phyloP scores from a whole-genome alignment of 2,329 filamentous ascomycete genomes.

The Cladobotryum mycophilum region DNA sequence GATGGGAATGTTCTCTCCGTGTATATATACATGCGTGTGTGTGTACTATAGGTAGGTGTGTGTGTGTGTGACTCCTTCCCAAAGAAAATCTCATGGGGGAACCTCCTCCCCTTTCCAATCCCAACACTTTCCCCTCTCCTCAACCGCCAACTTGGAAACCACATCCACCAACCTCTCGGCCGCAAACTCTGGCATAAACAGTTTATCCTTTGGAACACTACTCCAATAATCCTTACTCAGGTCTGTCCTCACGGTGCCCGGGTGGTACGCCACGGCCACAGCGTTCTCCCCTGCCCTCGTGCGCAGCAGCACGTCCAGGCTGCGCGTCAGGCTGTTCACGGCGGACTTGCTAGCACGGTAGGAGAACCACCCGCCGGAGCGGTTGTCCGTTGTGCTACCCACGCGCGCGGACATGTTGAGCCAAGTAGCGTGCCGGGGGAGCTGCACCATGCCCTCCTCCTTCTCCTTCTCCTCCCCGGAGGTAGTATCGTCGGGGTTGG shows the following conservation, averaged over 20 bases:
- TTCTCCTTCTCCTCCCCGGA: slow-evolving; percentile 2
- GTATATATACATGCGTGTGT: no score
- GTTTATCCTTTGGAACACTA: slow-evolving; percentile 51
- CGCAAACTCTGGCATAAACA: slow-evolving; percentile 62
- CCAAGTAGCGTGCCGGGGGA: slow-evolving; percentile 55
- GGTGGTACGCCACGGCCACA: slow-evolving; percentile 66
- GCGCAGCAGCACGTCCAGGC: slow-evolving; percentile 61
- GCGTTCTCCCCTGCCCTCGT: slow-evolving; percentile 54
- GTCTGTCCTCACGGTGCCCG: slow-evolving; percentile 72
- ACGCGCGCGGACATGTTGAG: slow-evolving; percentile 75
- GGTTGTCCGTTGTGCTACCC: slow-evolving; percentile 66
- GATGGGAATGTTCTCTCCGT: no score
- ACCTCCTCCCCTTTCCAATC: slow-evolving; percentile 64
- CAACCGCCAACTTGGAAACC: slow-evolving; percentile 40
- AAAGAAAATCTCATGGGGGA: slow-evolving; percentile 37
- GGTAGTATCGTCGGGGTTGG: neutral
- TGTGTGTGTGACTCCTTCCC: no score
- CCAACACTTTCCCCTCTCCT: slow-evolving; percentile 58
- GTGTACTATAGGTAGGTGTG: no score
- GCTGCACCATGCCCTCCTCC: slow-evolving; percentile 16
- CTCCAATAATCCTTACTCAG: slow-evolving; percentile 68
- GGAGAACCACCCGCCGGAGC: slow-evolving; percentile 72
- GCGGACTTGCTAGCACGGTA: slow-evolving; percentile 73
- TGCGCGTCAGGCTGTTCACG: slow-evolving; percentile 64
- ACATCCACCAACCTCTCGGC: slow-evolving; percentile 60